These are phyloP conservation scores for Pistacia vera DNA, from an alignment of 345 rosid species.

Conservation along the genomic window DNA sequence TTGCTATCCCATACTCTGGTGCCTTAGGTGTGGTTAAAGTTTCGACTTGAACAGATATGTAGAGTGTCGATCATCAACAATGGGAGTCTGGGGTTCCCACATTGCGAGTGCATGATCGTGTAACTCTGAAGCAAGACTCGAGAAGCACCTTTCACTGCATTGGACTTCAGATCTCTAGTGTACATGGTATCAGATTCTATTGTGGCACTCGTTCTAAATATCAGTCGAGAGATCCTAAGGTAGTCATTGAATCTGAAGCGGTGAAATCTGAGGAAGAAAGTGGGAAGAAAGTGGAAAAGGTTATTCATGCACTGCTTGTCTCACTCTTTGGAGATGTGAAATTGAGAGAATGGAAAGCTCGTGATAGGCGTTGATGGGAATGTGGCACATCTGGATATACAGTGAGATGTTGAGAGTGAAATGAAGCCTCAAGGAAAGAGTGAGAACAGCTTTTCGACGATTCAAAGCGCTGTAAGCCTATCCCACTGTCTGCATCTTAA, in stretches of 20 bases:
- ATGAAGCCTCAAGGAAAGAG: slow-evolving; percentile 84
- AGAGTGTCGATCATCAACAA: slow-evolving; percentile 74
- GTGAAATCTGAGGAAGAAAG: slow-evolving; percentile 64
- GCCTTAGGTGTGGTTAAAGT: slow-evolving; percentile 82
- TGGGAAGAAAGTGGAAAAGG: slow-evolving; percentile 74
- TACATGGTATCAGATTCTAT: slow-evolving; percentile 89
- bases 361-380: slow-evolving; percentile 70
- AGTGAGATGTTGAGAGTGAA: slow-evolving; percentile 89
- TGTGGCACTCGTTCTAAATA: slow-evolving; percentile 80
- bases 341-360: slow-evolving; percentile 72
- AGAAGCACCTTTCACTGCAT: slow-evolving; percentile 79
- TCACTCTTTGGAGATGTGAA: slow-evolving; percentile 95
- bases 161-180: slow-evolving; percentile 90
- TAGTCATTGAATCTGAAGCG: slow-evolving; percentile 55
- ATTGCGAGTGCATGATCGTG: slow-evolving; percentile 67
- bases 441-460: slow-evolving; percentile 61
- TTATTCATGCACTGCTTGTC: slow-evolving; percentile 71
- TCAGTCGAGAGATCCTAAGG: slow-evolving; percentile 76
- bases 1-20: slow-evolving; percentile 74
- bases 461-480: slow-evolving; percentile 82
- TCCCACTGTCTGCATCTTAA: slow-evolving; percentile 53
- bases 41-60: slow-evolving; percentile 82
- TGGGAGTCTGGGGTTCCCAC: slow-evolving; percentile 73
- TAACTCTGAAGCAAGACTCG: slow-evolving; percentile 85
- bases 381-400: slow-evolving; percentile 74